These are phyloP conservation scores for Tuber brumale DNA, from an alignment of 495 filamentous ascomycete species.

Conservation along the genomic window DNA sequence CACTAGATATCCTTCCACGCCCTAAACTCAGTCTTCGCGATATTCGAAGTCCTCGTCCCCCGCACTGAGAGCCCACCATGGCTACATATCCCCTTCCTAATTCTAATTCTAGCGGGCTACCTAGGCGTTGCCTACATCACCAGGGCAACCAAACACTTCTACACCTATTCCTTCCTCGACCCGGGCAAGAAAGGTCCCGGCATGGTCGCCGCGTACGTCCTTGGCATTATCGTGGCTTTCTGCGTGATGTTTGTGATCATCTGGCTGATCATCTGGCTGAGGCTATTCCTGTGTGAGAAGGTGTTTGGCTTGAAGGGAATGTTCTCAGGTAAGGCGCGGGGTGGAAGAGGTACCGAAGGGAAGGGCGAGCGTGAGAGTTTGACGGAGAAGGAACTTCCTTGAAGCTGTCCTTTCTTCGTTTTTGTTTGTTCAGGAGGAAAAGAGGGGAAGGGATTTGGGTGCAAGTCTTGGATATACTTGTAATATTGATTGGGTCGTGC, in stretches of 20 bases:
- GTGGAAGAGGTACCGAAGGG: neutral
- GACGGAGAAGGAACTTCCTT: neutral
- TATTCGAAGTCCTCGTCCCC: slow-evolving; percentile 65
- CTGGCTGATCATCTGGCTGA: slow-evolving; percentile 51
- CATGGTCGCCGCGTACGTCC: slow-evolving; percentile 52
- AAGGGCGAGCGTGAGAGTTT: neutral
- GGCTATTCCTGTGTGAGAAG: slow-evolving; percentile 45
- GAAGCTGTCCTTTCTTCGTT: slow-evolving; percentile 23
- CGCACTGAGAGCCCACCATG: slow-evolving; percentile 54
- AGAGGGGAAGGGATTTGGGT: neutral
- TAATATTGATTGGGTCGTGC: neutral
- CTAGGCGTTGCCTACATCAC: slow-evolving; percentile 69
- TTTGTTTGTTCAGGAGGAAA: neutral
- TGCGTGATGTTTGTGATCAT: slow-evolving; percentile 58
- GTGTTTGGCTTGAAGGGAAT: slow-evolving; percentile 27
- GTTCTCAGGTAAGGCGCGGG: slow-evolving; percentile 18
- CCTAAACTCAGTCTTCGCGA: slow-evolving; percentile 63
- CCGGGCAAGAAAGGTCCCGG: slow-evolving; percentile 43
- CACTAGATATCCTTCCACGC: slow-evolving; percentile 61
- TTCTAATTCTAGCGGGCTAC: slow-evolving; percentile 63
- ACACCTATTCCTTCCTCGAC: slow-evolving; percentile 69
- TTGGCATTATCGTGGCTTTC: slow-evolving; percentile 60
- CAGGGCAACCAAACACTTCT: slow-evolving; percentile 60
- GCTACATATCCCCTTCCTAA: slow-evolving; percentile 53
- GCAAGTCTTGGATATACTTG: neutral